These are phyloP conservation scores for Erysiphe pulchra DNA, from an alignment of 2,329 filamentous ascomycete genomes.

Conservation along the genomic window DNA sequence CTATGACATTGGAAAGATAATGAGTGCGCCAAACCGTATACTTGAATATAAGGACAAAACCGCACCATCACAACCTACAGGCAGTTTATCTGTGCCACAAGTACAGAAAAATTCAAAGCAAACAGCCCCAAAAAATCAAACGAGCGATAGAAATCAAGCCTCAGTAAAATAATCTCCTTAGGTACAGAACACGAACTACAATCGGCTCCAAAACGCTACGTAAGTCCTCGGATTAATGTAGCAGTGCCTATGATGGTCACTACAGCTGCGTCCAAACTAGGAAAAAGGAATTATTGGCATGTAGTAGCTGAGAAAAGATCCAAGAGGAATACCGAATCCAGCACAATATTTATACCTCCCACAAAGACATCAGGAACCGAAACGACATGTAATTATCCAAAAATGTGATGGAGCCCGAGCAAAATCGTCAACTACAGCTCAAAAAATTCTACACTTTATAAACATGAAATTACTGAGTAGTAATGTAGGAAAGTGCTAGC, in stretches of 20 bases:
- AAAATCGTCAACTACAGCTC: not conserved
- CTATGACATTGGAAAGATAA: too few relatives aligned
- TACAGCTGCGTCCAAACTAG: not conserved
- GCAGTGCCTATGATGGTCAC: not conserved
- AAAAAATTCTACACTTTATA: not conserved
- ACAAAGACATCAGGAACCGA: not conserved
- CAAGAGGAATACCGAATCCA: not conserved
- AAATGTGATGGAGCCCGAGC: not conserved
- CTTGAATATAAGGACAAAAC: too few relatives aligned
- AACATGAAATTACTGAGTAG: not conserved
- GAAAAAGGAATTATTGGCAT: not conserved
- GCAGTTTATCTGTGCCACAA: too few relatives aligned
- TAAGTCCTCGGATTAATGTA: not conserved
- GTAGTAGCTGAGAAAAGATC: not conserved
- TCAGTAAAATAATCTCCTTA: too few relatives aligned
- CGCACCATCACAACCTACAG: too few relatives aligned
- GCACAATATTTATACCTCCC: not conserved
- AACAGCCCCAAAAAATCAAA: too few relatives aligned
- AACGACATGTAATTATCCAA: not conserved
- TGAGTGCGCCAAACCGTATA: too few relatives aligned
- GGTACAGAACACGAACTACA: too few relatives aligned
- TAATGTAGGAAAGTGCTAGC: not conserved
- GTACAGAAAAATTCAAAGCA: too few relatives aligned
- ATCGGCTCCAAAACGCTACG: too few relatives aligned
- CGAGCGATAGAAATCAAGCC: too few relatives aligned